Evolutionary conservation across 1,284 basidiomycete genomes (phyloP).

Genomic region (Ustilago curta): DNA sequence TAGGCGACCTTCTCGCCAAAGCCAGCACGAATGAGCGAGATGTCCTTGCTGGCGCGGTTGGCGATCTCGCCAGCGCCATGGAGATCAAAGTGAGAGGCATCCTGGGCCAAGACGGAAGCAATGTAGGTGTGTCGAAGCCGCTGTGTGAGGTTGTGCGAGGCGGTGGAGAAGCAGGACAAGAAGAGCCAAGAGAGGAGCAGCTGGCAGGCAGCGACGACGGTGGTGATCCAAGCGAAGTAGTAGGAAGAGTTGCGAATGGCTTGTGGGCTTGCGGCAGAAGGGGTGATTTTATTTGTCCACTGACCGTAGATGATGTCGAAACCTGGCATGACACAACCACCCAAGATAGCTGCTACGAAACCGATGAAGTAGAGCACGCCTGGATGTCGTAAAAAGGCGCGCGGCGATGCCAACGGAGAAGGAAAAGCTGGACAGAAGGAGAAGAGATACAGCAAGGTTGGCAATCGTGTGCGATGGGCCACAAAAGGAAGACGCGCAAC

Average conservation of each 20-base stretch:
- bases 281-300: constrained; percentile 62
- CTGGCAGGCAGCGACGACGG: constrained; percentile 66
- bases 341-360: constrained; percentile 48
- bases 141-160: constrained; percentile 66
- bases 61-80: constrained; percentile 71
- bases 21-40: constrained; percentile 69
- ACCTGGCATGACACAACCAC: constrained; percentile 53
- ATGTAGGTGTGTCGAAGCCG: constrained; percentile 70
- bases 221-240: constrained; percentile 68
- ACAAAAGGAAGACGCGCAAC: constrained; percentile 37
- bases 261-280: constrained; percentile 21
- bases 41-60: constrained; percentile 70
- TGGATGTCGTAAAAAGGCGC: constrained; percentile 55
- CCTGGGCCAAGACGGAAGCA: constrained; percentile 70
- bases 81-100: constrained; percentile 70
- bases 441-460: constrained; percentile 59
- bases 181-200: constrained; percentile 66
- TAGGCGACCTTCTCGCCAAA: constrained; percentile 71
- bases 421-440: constrained; percentile 54
- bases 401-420: constrained; percentile 32
- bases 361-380: constrained; percentile 58
- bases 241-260: constrained; percentile 48
- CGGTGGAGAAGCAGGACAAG: constrained; percentile 64
- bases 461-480: constrained; percentile 34
- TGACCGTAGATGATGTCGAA: constrained; percentile 66